phyloP scores from a whole-genome alignment of 2,329 filamentous ascomycete genomes.

The Exophiala viscosa region DNA sequence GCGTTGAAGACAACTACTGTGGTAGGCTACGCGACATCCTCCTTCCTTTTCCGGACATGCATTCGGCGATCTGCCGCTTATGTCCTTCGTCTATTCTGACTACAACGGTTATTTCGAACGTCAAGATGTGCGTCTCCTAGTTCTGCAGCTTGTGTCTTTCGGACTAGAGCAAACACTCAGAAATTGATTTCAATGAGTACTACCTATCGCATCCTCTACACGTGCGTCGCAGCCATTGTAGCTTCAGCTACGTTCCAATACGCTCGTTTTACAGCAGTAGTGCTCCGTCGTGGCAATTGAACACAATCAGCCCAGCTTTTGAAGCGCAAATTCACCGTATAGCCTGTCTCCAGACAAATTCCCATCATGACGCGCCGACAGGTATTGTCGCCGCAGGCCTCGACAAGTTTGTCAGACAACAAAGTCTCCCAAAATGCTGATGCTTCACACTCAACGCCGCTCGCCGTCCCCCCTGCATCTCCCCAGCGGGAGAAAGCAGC shows the following conservation, averaged over 20 bases:
- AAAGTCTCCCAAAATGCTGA: no score
- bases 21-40: no score
- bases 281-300: neutral
- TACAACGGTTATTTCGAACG: neutral
- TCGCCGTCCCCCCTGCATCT: no score
- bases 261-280: conserved; percentile 3
- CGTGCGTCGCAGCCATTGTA: conserved; percentile 13
- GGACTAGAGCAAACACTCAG: neutral
- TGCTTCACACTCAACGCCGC: no score
- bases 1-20: no score
- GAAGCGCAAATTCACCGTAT: neutral
- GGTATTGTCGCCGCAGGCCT: neutral
- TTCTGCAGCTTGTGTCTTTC: neutral
- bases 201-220: conserved; percentile 3
- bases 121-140: neutral
- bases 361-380: conserved; percentile 16
- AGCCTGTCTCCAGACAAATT: neutral
- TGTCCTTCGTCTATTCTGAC: neutral
- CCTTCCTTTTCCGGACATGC: no score
- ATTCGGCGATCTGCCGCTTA: no score
- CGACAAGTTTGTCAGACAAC: neutral
- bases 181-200: neutral
- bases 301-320: neutral
- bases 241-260: conserved; percentile 15
- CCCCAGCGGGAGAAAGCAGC: no score